A percentile compares a stretch with the other conserved stretches of the same genome.
These are phyloP conservation scores for Mrakia gelida DNA, from an alignment of 768 basidiomycete genomes.

Conservation along the genomic window DNA sequence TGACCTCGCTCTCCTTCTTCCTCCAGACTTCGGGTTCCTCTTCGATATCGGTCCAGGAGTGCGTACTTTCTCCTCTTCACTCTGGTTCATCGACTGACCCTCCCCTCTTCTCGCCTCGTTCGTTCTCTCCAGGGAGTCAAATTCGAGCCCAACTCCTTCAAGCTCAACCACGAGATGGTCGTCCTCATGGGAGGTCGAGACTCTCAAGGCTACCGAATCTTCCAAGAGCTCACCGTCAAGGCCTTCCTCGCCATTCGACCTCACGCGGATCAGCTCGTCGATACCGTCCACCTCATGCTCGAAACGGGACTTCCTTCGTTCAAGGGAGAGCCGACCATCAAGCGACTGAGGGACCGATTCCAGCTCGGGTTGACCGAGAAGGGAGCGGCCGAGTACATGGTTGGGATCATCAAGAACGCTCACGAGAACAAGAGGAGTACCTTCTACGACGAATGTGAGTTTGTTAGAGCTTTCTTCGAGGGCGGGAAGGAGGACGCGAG, in stretches of 20 bases:
- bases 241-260: slow-evolving; percentile 96
- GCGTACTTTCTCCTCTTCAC: slow-evolving; percentile 39
- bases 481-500: neutral
- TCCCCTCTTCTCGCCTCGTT: slow-evolving; percentile 2
- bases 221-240: slow-evolving; percentile 89
- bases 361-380: slow-evolving; percentile 74
- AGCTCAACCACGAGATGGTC: slow-evolving; percentile 98
- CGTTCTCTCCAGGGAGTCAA: slow-evolving; percentile 71
- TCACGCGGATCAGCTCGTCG: slow-evolving; percentile 81
- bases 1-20: slow-evolving; percentile 2
- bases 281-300: slow-evolving; percentile 87
- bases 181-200: slow-evolving; percentile 91
- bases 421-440: slow-evolving; percentile 91
- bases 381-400: slow-evolving; percentile 91
- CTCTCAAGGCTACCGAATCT: slow-evolving; percentile 90
- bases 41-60: slow-evolving; percentile 95
- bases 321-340: slow-evolving; percentile 91
- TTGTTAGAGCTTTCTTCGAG: neutral
- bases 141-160: slow-evolving; percentile 97
- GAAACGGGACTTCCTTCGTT: slow-evolving; percentile 92
- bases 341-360: slow-evolving; percentile 79
- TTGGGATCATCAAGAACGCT: slow-evolving; percentile 79
- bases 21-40: slow-evolving; percentile 82
- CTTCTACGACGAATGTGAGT: slow-evolving; percentile 75
- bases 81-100: slow-evolving; percentile 20